These are phyloP conservation scores for Rhizopus sp. DNA, from an alignment of 371 early-diverging fungal species.

Conservation along the genomic window DNA sequence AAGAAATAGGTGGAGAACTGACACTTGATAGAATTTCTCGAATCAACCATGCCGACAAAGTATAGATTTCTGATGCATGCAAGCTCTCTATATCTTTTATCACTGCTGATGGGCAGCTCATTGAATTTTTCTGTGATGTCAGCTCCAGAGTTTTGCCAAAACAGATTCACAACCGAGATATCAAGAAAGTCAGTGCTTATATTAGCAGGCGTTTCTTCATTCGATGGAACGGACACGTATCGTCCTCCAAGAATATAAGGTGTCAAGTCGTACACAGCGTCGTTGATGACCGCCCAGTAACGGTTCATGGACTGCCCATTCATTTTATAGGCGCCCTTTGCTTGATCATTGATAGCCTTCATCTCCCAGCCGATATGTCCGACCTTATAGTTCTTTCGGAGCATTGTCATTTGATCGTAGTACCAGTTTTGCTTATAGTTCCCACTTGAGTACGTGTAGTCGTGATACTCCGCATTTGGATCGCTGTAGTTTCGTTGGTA, in stretches of 20 bases:
- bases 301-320: conserved; percentile 35
- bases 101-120: conserved; percentile 21
- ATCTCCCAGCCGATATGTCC: conserved; percentile 41
- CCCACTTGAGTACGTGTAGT: conserved; percentile 31
- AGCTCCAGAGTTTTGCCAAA: conserved; percentile 52
- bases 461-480: conserved; percentile 41
- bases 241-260: conserved; percentile 53
- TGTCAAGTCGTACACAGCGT: conserved; percentile 64
- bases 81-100: conserved; percentile 26
- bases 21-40: conserved; percentile 73
- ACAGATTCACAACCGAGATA: conserved; percentile 52
- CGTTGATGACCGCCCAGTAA: conserved; percentile 60
- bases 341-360: conserved; percentile 31
- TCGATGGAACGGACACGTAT: conserved; percentile 20
- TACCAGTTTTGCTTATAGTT: conserved; percentile 52
- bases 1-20: conserved; percentile 82
- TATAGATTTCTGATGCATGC: conserved; percentile 76
- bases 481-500: conserved; percentile 38
- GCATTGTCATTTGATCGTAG: conserved; percentile 42
- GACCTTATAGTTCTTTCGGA: conserved; percentile 51
- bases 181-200: conserved; percentile 43
- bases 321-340: conserved; percentile 22
- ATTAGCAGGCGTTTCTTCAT: conserved; percentile 27
- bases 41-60: conserved; percentile 81
- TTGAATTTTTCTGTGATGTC: conserved; percentile 62